Evolutionary conservation across 108 stramenopile species (phyloP), one percentile per base, ranked within the genome.

Genomic region (Cyclotella distinguenda): DNA sequence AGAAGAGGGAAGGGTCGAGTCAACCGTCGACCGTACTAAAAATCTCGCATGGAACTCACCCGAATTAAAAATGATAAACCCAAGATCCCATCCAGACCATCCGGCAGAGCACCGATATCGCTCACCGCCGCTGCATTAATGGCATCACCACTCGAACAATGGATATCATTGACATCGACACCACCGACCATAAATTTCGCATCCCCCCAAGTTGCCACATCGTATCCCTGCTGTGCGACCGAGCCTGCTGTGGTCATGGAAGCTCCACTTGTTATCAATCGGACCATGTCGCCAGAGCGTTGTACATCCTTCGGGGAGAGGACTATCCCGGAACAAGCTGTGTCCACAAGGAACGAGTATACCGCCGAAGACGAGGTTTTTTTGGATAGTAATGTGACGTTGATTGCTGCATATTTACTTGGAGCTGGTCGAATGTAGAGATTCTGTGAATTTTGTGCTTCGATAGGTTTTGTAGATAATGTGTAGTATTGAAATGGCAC

Each of bases 301-400:
- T 44, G 19, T 12, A 89, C 77, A 1, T 77, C 72, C 1, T 70
- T 70, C 19, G 90, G 86, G 15, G 82, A 72, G 10, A 92, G 52
- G 2, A 92, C 83, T 7, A 87, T 48, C 6, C 90, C 90, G 15
- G 83, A 81, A 66, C 87, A 88, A 8, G 90, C 90, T n/a, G 90
- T 92, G 58, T 92, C 90, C 27, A 92, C 72, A 19, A 91, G 44
- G n/a, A 91, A 50, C 31, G 71, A 73, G 8, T 84, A 58, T 22
- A 42, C 35, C 18, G 57, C 61, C 34, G 16, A 23, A 16, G 61
- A 12, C 45, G 47, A 56, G 35, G 57, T 42, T 26, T 32, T 39
- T 18, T 55, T 51, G 16, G 64, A 54, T 49, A 61, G 28, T 10
- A 82, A 54, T n/a, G 44, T 22, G 0, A 87, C 49, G 42, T 78